phyloP scores from a whole-genome alignment of 495 filamentous ascomycete genomes.

The Clohesyomyces aquaticus region DNA sequence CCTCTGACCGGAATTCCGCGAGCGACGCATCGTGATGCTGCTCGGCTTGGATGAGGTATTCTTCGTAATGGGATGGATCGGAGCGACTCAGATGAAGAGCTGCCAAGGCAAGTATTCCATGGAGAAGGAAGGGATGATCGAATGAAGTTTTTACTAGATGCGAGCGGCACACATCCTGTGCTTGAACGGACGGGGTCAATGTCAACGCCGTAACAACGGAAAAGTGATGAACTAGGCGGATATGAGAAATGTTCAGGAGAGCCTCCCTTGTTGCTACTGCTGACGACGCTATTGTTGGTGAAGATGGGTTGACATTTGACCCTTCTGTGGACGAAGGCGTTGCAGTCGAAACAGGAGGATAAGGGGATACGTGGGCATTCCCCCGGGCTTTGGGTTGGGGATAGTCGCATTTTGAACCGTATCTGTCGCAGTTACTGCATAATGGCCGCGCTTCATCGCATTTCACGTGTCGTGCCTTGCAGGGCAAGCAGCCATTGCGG shows the following conservation, averaged over 20 bases:
- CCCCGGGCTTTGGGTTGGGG: conserved; percentile 3
- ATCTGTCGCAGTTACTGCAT: conserved; percentile 32
- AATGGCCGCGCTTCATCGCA: conserved; percentile 33
- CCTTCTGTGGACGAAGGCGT: conserved; percentile 26
- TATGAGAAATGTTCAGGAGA: conserved; percentile 14
- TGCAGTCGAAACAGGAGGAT: conserved; percentile 8
- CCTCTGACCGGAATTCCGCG: conserved; percentile 12
- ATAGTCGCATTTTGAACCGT: conserved; percentile 30
- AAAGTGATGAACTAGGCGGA: conserved; percentile 36
- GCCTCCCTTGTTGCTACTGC: neutral
- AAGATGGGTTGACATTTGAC: neutral
- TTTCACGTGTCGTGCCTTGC: conserved; percentile 31
- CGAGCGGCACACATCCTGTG: conserved; percentile 6
- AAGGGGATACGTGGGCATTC: conserved; percentile 4
- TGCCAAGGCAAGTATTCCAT: conserved; percentile 26
- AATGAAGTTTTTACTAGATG: conserved; percentile 25
- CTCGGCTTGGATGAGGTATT: conserved; percentile 24
- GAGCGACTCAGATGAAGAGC: conserved; percentile 35
- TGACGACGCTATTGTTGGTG: neutral
- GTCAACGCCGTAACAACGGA: conserved; percentile 10
- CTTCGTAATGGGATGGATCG: neutral
- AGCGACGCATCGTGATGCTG: conserved; percentile 26
- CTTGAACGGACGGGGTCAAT: neutral
- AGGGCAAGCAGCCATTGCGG: conserved; percentile 27
- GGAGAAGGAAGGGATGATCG: conserved; percentile 28